A percentile compares a stretch with the other conserved stretches of the same genome.
Conservation (phyloP, 768 basidiomycete genomes). For the Boletus rubescentipes region DNA sequence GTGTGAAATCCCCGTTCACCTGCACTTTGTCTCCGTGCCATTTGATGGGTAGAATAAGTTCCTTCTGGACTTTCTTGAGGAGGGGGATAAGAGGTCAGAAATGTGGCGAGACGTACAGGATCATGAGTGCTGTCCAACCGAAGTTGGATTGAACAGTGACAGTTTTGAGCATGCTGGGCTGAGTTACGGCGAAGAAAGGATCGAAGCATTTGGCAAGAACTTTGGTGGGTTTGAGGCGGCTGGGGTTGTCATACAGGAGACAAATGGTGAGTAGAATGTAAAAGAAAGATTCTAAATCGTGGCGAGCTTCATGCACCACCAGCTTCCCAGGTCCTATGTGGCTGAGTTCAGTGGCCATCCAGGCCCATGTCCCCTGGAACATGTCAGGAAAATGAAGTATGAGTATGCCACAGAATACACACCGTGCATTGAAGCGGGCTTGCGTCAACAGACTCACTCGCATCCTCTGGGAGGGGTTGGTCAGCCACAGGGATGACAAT, state of each 20-base stretch:
- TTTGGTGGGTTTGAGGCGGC: background rate
- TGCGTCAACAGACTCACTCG: background rate
- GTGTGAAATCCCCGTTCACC: background rate
- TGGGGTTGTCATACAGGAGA: conserved; percentile 1
- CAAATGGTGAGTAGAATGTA: conserved; percentile 7
- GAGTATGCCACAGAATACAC: background rate
- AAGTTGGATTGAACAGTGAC: background rate
- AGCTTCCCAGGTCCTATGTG: background rate
- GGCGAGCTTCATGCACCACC: background rate
- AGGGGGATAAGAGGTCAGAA: conserved; percentile 1
- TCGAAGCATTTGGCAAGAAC: conserved; percentile 3
- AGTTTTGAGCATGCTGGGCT: background rate
- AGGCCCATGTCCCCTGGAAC: background rate
- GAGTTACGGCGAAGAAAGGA: background rate
- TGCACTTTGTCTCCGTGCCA: background rate
- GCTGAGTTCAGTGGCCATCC: conserved; percentile 8
- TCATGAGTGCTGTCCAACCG: background rate
- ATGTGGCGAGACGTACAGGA: background rate
- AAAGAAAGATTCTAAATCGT: conserved; percentile 12
- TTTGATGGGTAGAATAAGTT: background rate
- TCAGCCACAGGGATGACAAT: background rate
- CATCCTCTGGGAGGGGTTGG: background rate
- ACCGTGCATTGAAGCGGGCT: background rate
- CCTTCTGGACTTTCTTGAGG: background rate
- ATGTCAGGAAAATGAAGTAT: too few species aligned